Evolutionary conservation across 495 filamentous ascomycete species (phyloP).

Genomic region (Cairneyella variabilis): DNA sequence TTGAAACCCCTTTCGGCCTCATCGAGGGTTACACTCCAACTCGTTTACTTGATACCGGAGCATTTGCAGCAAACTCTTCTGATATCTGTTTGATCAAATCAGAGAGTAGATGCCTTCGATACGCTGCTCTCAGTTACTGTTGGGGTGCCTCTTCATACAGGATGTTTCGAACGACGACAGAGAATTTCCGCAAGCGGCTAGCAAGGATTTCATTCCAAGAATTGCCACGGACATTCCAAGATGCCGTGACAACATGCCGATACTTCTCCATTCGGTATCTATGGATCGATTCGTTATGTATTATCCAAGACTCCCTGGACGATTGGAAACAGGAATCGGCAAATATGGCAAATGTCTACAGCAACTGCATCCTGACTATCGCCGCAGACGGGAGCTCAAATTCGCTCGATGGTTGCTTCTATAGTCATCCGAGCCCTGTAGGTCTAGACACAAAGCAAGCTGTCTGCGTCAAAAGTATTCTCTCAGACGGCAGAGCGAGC

Average conservation of each 20-base stretch:
- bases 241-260: conserved; percentile 11
- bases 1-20: too few relatives aligned
- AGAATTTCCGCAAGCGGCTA: neutral
- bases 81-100: too few relatives aligned
- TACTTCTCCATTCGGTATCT: conserved; percentile 12
- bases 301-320: conserved; percentile 9
- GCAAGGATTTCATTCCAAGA: neutral
- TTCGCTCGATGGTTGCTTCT: conserved; percentile 1
- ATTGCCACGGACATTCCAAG: conserved; percentile 15
- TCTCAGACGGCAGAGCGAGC: too few relatives aligned
- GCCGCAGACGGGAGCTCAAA: conserved; percentile 1
- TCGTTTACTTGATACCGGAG: too few relatives aligned
- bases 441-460: too few relatives aligned
- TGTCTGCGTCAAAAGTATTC: too few relatives aligned
- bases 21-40: too few relatives aligned
- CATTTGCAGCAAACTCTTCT: too few relatives aligned
- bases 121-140: conserved; percentile 11
- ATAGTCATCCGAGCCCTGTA: too few relatives aligned
- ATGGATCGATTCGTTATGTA: conserved; percentile 22
- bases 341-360: conserved; percentile 16
- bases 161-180: neutral
- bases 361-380: conserved; percentile 4
- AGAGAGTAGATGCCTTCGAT: too few relatives aligned
- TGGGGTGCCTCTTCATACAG: conserved; percentile 3
- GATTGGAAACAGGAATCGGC: conserved; percentile 15